phyloP scores from a whole-genome alignment of 2,329 filamentous ascomycete genomes.

The Furcasterigmium furcatum region DNA sequence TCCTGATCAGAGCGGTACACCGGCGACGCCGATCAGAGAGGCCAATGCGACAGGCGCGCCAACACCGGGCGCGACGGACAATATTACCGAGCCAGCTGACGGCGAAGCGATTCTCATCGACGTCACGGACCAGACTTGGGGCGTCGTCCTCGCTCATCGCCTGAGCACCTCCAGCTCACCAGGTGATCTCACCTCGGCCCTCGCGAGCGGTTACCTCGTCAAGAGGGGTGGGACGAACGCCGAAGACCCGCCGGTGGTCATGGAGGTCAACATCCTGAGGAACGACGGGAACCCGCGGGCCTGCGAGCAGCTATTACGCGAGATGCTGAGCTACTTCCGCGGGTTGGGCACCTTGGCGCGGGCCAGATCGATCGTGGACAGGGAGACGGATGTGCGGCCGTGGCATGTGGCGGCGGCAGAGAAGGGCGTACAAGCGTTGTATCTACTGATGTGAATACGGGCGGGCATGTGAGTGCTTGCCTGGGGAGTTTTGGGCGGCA shows the following conservation, averaged over 20 bases:
- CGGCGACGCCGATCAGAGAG: slow-evolving; percentile 43
- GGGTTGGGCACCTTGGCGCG: slow-evolving; percentile 67
- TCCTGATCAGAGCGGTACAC: slow-evolving; percentile 54
- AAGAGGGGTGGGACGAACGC: slow-evolving; percentile 55
- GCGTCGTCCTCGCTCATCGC: slow-evolving; percentile 65
- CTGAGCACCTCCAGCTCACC: slow-evolving; percentile 57
- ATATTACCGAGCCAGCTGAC: slow-evolving; percentile 40
- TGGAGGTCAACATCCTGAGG: slow-evolving; percentile 64
- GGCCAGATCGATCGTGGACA: slow-evolving; percentile 59
- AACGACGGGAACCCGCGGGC: slow-evolving; percentile 48
- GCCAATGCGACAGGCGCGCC: slow-evolving; percentile 32
- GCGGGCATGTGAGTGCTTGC: too few relatives aligned
- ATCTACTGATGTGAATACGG: slow-evolving; percentile 64
- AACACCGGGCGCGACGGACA: slow-evolving; percentile 41
- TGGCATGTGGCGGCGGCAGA: slow-evolving; percentile 75
- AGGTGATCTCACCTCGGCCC: slow-evolving; percentile 51
- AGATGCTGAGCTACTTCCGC: slow-evolving; percentile 68
- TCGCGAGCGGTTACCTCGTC: slow-evolving; percentile 63
- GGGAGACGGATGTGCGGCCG: slow-evolving; percentile 61
- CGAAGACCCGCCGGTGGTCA: slow-evolving; percentile 56
- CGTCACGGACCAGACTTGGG: slow-evolving; percentile 72
- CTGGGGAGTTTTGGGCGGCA: too few relatives aligned
- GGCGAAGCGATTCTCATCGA: slow-evolving; percentile 70
- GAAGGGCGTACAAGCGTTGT: slow-evolving; percentile 64
- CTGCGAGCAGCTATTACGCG: slow-evolving; percentile 64